Conservation (phyloP, 225 moss, liverwort and hornwort species). For the Pseudoscleropodium purum region DNA sequence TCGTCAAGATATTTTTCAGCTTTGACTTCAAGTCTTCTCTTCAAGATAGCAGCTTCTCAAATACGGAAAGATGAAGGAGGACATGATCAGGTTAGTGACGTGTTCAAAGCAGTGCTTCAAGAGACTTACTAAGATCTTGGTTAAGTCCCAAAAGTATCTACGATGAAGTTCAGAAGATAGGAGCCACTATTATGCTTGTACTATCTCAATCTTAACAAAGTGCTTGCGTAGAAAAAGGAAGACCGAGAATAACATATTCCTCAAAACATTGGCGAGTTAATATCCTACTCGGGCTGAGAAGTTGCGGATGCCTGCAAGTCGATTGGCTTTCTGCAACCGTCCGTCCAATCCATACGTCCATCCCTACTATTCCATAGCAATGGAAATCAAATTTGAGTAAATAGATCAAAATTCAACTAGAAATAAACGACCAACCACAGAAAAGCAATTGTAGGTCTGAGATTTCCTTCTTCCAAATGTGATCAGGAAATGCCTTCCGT, state of each 20-base stretch:
- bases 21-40: background rate
- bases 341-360: conserved; percentile 96
- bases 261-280: background rate
- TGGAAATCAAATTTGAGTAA: background rate
- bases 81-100: background rate
- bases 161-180: background rate
- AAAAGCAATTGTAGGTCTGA: background rate
- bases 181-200: background rate
- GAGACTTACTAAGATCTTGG: background rate
- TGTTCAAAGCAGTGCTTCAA: background rate
- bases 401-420: background rate
- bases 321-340: conserved; percentile 74
- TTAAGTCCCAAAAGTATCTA: background rate
- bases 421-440: background rate
- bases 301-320: conserved; percentile 84
- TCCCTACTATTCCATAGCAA: conserved; percentile 43
- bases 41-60: background rate
- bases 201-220: background rate
- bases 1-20: background rate
- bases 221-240: background rate
- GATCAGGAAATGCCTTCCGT: background rate
- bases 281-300: conserved; percentile 66
- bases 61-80: background rate
- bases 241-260: background rate
- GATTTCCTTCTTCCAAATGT: background rate